Conservation (phyloP, 2,329 filamentous ascomycete species). For the Massarina eburnea region DNA sequence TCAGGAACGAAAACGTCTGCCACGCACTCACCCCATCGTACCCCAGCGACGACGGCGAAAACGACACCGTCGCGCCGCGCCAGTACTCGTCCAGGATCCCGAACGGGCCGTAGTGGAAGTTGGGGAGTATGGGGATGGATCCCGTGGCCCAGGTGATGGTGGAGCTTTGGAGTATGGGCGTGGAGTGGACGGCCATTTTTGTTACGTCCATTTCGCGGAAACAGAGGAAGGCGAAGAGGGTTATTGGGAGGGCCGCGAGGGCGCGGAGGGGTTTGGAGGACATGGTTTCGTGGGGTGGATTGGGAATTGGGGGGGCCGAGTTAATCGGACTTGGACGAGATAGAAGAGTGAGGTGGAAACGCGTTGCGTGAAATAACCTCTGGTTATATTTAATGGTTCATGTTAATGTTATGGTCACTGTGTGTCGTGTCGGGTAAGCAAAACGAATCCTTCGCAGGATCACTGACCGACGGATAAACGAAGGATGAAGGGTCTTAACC, state of each 20-base stretch:
- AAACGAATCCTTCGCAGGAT: too few relatives aligned
- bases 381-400: too few relatives aligned
- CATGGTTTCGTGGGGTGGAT: too few relatives aligned
- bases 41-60: conserved; percentile 3
- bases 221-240: background rate
- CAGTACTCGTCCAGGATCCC: conserved; percentile 4
- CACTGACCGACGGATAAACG: too few relatives aligned
- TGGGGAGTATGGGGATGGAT: background rate
- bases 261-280: background rate
- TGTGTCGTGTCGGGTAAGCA: too few relatives aligned
- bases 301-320: too few relatives aligned
- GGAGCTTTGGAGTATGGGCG: background rate
- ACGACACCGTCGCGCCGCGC: conserved; percentile 1
- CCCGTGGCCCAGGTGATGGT: conserved; percentile 2
- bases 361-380: too few relatives aligned
- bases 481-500: too few relatives aligned
- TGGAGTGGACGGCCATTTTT: background rate
- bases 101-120: conserved; percentile 1
- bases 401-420: too few relatives aligned
- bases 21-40: conserved; percentile 2
- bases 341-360: too few relatives aligned
- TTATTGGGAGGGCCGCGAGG: background rate
- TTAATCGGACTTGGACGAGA: too few relatives aligned
- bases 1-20: conserved; percentile 4
- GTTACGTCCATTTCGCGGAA: background rate